A percentile compares a stretch with the other conserved stretches of the same genome.
Conservation (phyloP, 1,284 basidiomycete species). For the Agaricales sp. region DNA sequence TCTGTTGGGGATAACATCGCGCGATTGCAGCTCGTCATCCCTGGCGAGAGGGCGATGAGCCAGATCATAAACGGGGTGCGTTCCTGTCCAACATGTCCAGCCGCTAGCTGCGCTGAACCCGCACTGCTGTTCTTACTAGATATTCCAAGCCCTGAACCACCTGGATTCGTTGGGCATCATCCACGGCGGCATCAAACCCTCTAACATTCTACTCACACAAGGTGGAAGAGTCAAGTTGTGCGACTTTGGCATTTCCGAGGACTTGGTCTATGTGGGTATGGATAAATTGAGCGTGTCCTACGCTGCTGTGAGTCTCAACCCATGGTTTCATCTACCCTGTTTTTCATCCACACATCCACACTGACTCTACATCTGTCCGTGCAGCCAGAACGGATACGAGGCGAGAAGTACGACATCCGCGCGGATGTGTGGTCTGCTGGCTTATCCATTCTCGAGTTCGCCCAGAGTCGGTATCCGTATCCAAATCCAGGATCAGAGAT, state of each 20-base stretch:
- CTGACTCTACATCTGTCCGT: not conserved
- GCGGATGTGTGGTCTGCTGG: constrained; percentile 2
- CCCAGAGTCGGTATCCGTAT: not conserved
- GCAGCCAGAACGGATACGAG: constrained; percentile 1
- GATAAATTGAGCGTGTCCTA: not conserved
- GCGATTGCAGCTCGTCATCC: not conserved
- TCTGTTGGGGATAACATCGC: not conserved
- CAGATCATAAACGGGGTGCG: constrained; percentile 1
- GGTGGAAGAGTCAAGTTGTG: not conserved
- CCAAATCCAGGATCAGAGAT: not conserved
- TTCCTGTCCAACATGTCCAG: not conserved
- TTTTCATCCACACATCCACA: not conserved
- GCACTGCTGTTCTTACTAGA: not conserved
- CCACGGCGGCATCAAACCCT: constrained; percentile 1
- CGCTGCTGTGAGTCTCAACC: not conserved
- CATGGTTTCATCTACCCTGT: not conserved
- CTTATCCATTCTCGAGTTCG: not conserved
- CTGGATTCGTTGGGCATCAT: not conserved
- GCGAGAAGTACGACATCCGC: not conserved
- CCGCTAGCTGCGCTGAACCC: not conserved
- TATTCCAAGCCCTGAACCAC: not conserved
- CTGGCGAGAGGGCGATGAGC: not conserved
- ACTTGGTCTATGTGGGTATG: not conserved
- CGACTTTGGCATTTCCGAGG: not conserved
- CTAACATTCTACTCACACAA: not conserved